A percentile compares a stretch with the other conserved stretches of the same genome.
Conservation (phyloP, 2,329 filamentous ascomycete species). For the Dactylella cylindrospora region DNA sequence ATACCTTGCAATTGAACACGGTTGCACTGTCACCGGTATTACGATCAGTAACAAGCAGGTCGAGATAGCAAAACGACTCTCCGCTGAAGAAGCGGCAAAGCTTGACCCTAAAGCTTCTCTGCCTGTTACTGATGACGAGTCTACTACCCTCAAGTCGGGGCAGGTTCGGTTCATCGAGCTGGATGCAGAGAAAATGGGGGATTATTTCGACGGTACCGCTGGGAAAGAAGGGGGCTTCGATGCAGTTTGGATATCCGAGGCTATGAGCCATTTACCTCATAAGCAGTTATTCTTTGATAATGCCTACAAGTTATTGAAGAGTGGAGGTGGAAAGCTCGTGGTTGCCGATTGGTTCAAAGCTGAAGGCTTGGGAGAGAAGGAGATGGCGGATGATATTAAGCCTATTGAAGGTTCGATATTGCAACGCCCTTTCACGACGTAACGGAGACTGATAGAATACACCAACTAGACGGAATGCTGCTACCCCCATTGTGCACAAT, state of each 20-base stretch:
- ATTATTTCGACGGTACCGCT: slow-evolving; percentile 54
- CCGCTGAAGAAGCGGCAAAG: slow-evolving; percentile 51
- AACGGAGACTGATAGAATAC: not conserved
- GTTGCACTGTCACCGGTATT: slow-evolving; percentile 61
- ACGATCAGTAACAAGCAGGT: slow-evolving; percentile 64
- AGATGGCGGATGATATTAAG: slow-evolving; percentile 59
- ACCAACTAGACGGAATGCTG: slow-evolving; percentile 60
- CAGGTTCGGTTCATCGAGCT: slow-evolving; percentile 61
- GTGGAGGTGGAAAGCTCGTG: slow-evolving; percentile 57
- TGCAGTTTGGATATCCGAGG: slow-evolving; percentile 65
- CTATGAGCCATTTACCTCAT: slow-evolving; percentile 63
- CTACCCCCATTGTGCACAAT: slow-evolving; percentile 61
- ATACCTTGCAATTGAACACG: slow-evolving; percentile 59
- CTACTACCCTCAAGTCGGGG: slow-evolving; percentile 53
- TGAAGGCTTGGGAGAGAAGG: slow-evolving; percentile 54
- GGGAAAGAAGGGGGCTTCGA: slow-evolving; percentile 55
- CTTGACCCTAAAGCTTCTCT: slow-evolving; percentile 1
- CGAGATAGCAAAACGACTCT: slow-evolving; percentile 60
- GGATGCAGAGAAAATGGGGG: slow-evolving; percentile 64
- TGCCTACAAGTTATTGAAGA: slow-evolving; percentile 56
- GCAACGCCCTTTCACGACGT: not conserved
- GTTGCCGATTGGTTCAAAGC: slow-evolving; percentile 66
- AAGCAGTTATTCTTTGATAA: slow-evolving; percentile 63
- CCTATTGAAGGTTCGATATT: slow-evolving; percentile 59
- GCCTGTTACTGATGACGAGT: slow-evolving; percentile 19